Evolutionary conservation across 1,284 basidiomycete species (phyloP), one percentile per base, ranked within the genome.

Genomic region (Trametes hirsuta): DNA sequence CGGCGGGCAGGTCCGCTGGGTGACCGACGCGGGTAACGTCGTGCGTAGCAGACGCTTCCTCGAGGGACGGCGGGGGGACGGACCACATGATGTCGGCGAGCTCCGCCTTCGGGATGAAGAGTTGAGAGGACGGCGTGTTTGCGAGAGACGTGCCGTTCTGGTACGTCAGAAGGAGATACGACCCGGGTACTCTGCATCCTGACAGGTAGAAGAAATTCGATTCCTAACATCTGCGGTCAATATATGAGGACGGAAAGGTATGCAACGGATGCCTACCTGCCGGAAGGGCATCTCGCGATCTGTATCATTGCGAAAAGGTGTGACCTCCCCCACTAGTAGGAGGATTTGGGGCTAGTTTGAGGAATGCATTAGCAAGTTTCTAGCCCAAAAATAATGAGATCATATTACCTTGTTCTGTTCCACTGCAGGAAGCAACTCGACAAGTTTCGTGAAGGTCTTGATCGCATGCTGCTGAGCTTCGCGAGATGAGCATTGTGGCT

Each of bases 131-230:
- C 0, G 84, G 79, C 5, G 72, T 75, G 47, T 71, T 72, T 1
- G 73, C 74, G n/a, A 85, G 74, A 2, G 80, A 78, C 11, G 81
- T 79, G 42, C 78, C 79, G 49, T 79, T 71, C 65, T 84, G 79
- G 67, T 84, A 88, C 0, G 81, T 75, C 9, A 91, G 73, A n/a
- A 94, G 74, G 9, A 95, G 74, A 59, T 84, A 86, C 1, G 91
- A 87, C 0, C 79, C 78, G 3, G 93, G 90, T 1, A 94, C 81
- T 47, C 81, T 77, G 75, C 90, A 93, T 61, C 93, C 93, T 0
- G 92, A 84, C 5, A 96, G 80, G 72, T 94, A 96, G 76, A 84
- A 90, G 74, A 96, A 97, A 76, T 96, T 96, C 67, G 89, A 90
- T 76, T 95, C 93, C 77, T 87, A 74, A 39, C 44, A 15, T 22